These are phyloP conservation scores for Saturnispora dispora DNA, from an alignment of 805 yeast genomes.

Conservation along the genomic window DNA sequence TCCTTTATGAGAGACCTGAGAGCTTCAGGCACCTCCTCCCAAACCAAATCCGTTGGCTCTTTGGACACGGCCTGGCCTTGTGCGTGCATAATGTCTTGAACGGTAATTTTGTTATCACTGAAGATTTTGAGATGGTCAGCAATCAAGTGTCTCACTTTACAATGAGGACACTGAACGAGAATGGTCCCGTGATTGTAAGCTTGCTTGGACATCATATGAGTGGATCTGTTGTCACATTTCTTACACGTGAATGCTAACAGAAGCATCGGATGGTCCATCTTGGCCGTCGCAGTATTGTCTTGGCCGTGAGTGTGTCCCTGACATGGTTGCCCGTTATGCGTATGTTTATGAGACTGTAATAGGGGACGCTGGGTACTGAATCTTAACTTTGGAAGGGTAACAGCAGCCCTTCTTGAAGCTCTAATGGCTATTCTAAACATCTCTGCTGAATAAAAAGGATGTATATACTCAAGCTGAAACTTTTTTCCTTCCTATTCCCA, in stretches of 20 bases:
- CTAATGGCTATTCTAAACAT: neutral
- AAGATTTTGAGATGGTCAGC: conserved; percentile 84
- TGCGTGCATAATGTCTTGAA: conserved; percentile 67
- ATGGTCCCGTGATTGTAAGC: conserved; percentile 85
- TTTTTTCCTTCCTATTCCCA: neutral
- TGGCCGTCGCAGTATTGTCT: neutral
- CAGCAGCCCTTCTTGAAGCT: neutral
- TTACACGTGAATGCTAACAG: conserved; percentile 92
- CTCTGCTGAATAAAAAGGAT: neutral
- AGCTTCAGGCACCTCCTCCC: conserved; percentile 57
- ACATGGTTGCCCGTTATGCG: conserved; percentile 12
- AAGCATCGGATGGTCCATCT: conserved; percentile 66
- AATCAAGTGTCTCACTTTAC: conserved; percentile 78
- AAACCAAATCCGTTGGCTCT: conserved; percentile 57
- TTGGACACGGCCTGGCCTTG: conserved; percentile 69
- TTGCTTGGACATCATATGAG: conserved; percentile 87
- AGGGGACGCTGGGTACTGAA: neutral
- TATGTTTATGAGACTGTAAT: conserved; percentile 6
- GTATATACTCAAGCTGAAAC: neutral
- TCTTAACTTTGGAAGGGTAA: neutral
- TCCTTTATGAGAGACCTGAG: conserved; percentile 46
- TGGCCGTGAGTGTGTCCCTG: conserved; percentile 10
- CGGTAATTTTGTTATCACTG: conserved; percentile 65
- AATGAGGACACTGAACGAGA: conserved; percentile 84
- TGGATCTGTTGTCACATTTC: conserved; percentile 71